Base-by-base conservation (phyloP, 345 rosid species). In the Excoecaria cochinchinensis region DNA sequence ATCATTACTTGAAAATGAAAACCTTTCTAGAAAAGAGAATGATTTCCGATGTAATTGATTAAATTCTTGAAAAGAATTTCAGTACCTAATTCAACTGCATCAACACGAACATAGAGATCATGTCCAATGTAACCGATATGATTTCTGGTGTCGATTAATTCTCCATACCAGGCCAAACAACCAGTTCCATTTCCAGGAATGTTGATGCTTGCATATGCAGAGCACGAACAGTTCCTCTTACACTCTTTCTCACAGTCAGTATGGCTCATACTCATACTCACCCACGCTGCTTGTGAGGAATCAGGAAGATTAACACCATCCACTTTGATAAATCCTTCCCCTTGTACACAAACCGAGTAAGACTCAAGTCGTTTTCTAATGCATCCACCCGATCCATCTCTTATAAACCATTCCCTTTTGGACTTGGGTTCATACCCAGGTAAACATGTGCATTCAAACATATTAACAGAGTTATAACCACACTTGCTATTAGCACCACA, bases 401-500 rank as follows among this genome's bases (percentile, higher is more conserved):
- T 68, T 3, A 75, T 58, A 47, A 15, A 17, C 72, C 67, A 58
- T 8, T 67, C 56, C n/a, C 48, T 53, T 36, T 50, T 36, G 10
- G 8, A 53, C 62, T 22, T 70, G 46, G 74, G 74, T 57, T 55
- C 50, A 12, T 53, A 70, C 11, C 62, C 62, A 70, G 74, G 74
- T 7, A 70, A 39, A 55, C 50, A 70, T 51, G 63, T 38, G 40
- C 74, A 67, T 22, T 67, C 86, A 6, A 74, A 39, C 19, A 6
- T 53, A 22, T 14, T 31, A 25, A 60, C 5, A 19, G 19, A 42
- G 39, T 14, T 19, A 48, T 58, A 3, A 19, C 38, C 13, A 17
- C 53, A 48, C 16, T n/a, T 36, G 7, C 69, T 50, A 15, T n/a
- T 36, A 24, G 66, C 31, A 24, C 81, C 81, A 9, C 95, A 90